These are phyloP conservation scores for Yueomyces sinensis DNA, from an alignment of 805 yeast genomes.

Conservation along the genomic window DNA sequence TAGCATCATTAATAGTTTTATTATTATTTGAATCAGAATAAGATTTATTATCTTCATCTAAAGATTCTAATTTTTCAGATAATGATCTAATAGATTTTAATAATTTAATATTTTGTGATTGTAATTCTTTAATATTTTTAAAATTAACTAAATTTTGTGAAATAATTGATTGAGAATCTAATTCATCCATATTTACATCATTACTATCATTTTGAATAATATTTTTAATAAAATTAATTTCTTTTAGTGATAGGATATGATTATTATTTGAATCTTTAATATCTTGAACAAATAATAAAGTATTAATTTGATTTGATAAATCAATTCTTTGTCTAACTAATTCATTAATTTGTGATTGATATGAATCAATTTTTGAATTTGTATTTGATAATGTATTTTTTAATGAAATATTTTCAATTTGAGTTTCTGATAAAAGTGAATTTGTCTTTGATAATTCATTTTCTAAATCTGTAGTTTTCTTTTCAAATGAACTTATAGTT, in stretches of 20 bases:
- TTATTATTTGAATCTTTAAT: constrained; percentile 31
- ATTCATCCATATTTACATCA: constrained; percentile 7
- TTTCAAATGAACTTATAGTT: constrained; percentile 48
- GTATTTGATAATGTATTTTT: not conserved
- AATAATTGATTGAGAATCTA: constrained; percentile 59
- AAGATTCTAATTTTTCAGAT: constrained; percentile 53
- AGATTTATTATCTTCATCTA: constrained; percentile 30
- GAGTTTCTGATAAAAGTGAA: constrained; percentile 37
- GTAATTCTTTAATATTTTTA: constrained; percentile 51
- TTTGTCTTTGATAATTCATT: constrained; percentile 40
- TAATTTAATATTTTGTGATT: constrained; percentile 60
- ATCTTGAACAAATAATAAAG: constrained; percentile 51
- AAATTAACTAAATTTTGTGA: constrained; percentile 63
- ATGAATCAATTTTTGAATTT: constrained; percentile 5
- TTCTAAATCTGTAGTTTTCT: constrained; percentile 41
- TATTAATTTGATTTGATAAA: constrained; percentile 66
- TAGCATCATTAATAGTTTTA: constrained; percentile 46
- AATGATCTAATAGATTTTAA: constrained; percentile 43
- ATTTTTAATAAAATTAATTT: constrained; percentile 46
- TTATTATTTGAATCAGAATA: constrained; percentile 23
- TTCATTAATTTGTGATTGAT: constrained; percentile 25
- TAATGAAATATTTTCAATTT: constrained; percentile 8
- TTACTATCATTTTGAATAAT: constrained; percentile 23
- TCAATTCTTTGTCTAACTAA: constrained; percentile 49
- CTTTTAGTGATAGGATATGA: too few relatives aligned